Evolutionary conservation across 2,329 filamentous ascomycete species (phyloP).

Genomic region (Aspergillus neoniger): DNA sequence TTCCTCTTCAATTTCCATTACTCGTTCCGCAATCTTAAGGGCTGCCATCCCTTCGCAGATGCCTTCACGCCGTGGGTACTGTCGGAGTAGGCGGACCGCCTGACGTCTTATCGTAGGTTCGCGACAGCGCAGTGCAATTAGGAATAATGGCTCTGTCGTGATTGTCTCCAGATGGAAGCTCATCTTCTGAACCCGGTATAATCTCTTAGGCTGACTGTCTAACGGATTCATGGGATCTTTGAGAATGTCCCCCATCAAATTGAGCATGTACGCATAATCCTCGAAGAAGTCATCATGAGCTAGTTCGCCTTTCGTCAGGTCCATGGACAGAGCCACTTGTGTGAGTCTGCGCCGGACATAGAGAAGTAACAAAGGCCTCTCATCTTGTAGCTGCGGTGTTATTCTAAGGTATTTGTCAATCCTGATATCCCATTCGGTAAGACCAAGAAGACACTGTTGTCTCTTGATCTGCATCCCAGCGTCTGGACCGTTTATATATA

Average conservation of each 20-base stretch:
- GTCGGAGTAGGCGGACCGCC: not conserved
- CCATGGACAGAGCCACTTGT: not conserved
- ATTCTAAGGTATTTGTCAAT: not conserved
- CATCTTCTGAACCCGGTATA: not conserved
- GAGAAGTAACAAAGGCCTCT: not conserved
- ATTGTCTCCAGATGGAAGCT: not conserved
- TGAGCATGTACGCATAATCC: not conserved
- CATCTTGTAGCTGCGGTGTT: not conserved
- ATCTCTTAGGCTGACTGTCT: not conserved
- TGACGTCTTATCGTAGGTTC: slow-evolving; percentile 2
- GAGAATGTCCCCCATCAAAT: not conserved
- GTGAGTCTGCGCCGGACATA: not conserved
- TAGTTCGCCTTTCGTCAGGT: not conserved
- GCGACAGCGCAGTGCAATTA: not conserved
- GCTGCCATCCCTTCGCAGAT: slow-evolving; percentile 5
- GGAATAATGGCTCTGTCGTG: slow-evolving; percentile 1
- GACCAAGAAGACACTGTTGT: not conserved
- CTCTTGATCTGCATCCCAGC: not conserved
- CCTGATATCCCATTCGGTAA: not conserved
- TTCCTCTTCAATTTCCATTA: slow-evolving; percentile 1
- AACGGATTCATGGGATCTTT: not conserved
- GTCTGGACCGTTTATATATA: not conserved
- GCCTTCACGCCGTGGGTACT: slow-evolving; percentile 4
- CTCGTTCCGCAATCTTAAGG: not conserved
- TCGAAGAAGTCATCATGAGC: slow-evolving; percentile 3